phyloP scores from a whole-genome alignment of 768 basidiomycete genomes.

The Asterophora lycoperdoides region DNA sequence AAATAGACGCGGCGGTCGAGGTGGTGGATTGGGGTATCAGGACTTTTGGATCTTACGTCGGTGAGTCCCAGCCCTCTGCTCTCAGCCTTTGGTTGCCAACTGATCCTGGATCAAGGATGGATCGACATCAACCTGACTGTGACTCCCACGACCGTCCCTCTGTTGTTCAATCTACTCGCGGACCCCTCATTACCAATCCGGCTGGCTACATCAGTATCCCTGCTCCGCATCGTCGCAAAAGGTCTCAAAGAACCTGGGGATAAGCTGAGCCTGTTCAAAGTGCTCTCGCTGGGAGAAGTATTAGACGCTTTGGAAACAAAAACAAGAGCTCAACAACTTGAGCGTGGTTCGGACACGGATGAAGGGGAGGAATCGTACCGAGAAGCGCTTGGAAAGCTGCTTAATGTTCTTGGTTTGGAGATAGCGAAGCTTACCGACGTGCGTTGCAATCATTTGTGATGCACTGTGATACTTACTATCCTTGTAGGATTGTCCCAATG shows the following conservation, averaged over 20 bases:
- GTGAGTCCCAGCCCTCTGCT: conserved; percentile 45
- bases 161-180: conserved; percentile 80
- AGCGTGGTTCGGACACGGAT: conserved; percentile 67
- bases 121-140: conserved; percentile 96
- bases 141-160: conserved; percentile 80
- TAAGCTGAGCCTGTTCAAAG: conserved; percentile 85
- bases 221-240: conserved; percentile 83
- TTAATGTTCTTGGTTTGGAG: conserved; percentile 81
- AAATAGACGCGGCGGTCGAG: conserved; percentile 61
- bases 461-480: not conserved
- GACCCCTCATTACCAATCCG: conserved; percentile 77
- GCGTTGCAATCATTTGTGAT: conserved; percentile 24
- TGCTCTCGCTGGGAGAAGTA: conserved; percentile 80
- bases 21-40: conserved; percentile 89
- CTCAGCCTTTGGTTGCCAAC: not conserved
- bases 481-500: conserved; percentile 54
- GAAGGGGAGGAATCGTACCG: conserved; percentile 88
- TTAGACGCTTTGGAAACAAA: conserved; percentile 77
- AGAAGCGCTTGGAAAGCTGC: conserved; percentile 79
- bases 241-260: conserved; percentile 89
- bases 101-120: conserved; percentile 62
- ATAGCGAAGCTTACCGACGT: conserved; percentile 83
- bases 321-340: conserved; percentile 61
- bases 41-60: conserved; percentile 90
- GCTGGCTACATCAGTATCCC: conserved; percentile 73